Base-by-base conservation (phyloP, 2,329 filamentous ascomycete species). In the Aspergillus neoniger region DNA sequence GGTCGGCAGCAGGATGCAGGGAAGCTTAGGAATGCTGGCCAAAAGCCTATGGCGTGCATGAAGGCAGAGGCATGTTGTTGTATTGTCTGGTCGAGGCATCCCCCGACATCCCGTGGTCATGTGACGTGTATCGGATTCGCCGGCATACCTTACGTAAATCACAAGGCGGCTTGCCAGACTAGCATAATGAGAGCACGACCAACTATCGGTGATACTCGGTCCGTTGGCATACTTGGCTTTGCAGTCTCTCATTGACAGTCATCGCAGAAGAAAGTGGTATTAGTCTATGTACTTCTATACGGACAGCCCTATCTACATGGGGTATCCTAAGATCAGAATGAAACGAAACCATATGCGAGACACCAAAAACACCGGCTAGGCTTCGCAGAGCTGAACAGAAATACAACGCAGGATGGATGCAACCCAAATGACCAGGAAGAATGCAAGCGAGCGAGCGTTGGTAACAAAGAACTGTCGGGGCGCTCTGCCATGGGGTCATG, bases 271-370 rank as follows among this genome's bases (percentile, higher is more conserved):
- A 43, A 32, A 38, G 38, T 61, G 55, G 54, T 47, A 65, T 61
- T 64, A 64, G 56, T 67, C 63, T 67, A 67, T 64, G 60, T 63
- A 60, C 55, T 44, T 65, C 57, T 63, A 61, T 60, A 28, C 49
- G 61, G 60, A 61, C 58, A 55, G 9, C 59, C 63, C 61, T 36
- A 36, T 61, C 51, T 52, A 55, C 17, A 25, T 48, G 38, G 61
- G 61, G 56, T 62, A 65, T 65, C 63, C 57, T 51, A 28, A 55
- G 30, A 50, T 17, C 52, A 52, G 38, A 48, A 14, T 5, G 19
- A 61, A 55, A 44, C 43, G 48, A 56, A 60, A 58, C 39, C 28
- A 47, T 41, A 51, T 55, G 50, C 55, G 51, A 32, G 41, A 14
- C 50, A 62, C 55, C 38, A 64, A 47, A 36, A 56, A 59, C 61